phyloP scores from a whole-genome alignment of 2,329 filamentous ascomycete species.

The Elsinoe necatrix region DNA sequence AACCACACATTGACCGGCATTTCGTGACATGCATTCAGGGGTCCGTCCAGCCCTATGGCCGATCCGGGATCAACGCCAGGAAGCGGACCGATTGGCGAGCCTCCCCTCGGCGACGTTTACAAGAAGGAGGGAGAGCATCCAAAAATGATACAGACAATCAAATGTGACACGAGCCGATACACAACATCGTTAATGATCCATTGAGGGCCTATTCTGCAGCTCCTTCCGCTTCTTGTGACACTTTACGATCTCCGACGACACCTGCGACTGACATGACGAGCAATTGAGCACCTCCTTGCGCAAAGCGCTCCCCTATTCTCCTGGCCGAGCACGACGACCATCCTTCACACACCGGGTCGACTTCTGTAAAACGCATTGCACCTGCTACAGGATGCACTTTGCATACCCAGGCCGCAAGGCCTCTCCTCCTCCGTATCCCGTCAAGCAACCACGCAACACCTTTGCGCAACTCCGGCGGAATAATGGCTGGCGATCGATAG shows the following conservation, averaged over 20 bases:
- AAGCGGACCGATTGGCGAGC: slow-evolving; percentile 1
- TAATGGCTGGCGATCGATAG: slow-evolving; percentile 38
- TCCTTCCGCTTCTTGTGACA: background rate
- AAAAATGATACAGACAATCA: slow-evolving; percentile 3
- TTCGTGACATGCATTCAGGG: background rate
- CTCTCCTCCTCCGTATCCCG: slow-evolving; percentile 64
- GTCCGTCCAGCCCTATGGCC: slow-evolving; percentile 6
- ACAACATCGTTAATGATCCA: background rate
- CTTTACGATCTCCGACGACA: background rate
- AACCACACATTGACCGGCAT: background rate
- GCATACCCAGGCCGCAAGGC: slow-evolving; percentile 77
- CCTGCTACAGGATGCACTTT: slow-evolving; percentile 60
- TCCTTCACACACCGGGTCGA: background rate
- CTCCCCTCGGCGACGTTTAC: slow-evolving; percentile 6
- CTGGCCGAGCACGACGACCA: background rate
- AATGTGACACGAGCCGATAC: background rate
- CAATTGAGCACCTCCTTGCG: slow-evolving; percentile 8
- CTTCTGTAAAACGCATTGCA: background rate
- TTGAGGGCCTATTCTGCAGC: background rate
- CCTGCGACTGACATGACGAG: background rate
- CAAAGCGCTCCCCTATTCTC: slow-evolving; percentile 2
- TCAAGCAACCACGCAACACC: slow-evolving; percentile 46
- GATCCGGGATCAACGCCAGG: slow-evolving; percentile 2
- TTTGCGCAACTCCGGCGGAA: slow-evolving; percentile 34
- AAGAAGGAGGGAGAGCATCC: slow-evolving; percentile 3